phyloP scores from a whole-genome alignment of 2,329 filamentous ascomycete genomes.

The Albophoma yamanashiensis region DNA sequence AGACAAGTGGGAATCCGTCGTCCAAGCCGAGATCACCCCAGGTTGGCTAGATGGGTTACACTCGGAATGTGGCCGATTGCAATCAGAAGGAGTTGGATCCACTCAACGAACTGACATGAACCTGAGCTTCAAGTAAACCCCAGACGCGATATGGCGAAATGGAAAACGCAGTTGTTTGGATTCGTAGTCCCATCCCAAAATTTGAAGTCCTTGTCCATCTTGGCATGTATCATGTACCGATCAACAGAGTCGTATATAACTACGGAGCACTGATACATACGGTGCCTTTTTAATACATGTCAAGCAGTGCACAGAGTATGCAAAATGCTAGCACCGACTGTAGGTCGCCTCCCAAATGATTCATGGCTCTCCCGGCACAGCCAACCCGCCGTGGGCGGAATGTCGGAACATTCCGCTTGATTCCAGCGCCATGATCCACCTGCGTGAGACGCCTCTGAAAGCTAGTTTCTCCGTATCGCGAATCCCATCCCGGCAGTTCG shows the following conservation, averaged over 20 bases:
- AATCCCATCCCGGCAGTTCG: not conserved
- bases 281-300: not conserved
- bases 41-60: not conserved
- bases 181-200: not conserved
- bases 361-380: not conserved
- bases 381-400: not conserved
- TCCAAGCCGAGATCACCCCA: not conserved
- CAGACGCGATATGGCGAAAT: not conserved
- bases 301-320: not conserved
- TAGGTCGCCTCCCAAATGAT: not conserved
- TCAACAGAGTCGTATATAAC: not conserved
- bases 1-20: not conserved
- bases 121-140: not conserved
- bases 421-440: not conserved
- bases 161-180: no score
- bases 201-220: not conserved
- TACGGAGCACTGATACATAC: not conserved
- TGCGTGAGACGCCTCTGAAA: not conserved
- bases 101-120: not conserved
- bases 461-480: not conserved
- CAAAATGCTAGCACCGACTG: not conserved
- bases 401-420: not conserved
- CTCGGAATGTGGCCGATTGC: not conserved
- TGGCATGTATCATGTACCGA: not conserved
- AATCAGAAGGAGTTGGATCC: not conserved